phyloP scores from a whole-genome alignment of 179 eudicot genomes.

The Beta corolliflora region DNA sequence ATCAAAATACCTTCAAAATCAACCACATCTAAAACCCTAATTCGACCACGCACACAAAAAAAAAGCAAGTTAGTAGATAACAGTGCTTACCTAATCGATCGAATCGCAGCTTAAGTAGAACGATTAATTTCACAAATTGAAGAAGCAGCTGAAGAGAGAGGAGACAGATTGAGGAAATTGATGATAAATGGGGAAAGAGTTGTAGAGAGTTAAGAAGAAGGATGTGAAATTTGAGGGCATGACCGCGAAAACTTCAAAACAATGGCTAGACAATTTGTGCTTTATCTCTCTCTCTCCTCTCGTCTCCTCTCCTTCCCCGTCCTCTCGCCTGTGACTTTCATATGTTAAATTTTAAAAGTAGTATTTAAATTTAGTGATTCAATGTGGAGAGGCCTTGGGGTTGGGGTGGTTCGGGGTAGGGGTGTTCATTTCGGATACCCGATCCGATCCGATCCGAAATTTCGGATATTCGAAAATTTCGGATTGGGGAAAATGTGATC shows the following conservation, averaged over 20 bases:
- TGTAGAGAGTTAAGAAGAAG: slow-evolving; percentile 8
- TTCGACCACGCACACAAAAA: background rate
- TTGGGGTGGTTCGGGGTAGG: too few relatives aligned
- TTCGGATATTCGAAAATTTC: too few relatives aligned
- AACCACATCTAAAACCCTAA: slow-evolving; percentile 8
- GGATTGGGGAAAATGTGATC: too few relatives aligned
- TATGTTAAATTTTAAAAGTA: background rate
- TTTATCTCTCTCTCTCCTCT: background rate
- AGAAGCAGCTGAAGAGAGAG: background rate
- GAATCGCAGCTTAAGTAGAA: slow-evolving; percentile 11
- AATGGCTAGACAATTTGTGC: slow-evolving; percentile 18
- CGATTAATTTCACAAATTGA: background rate
- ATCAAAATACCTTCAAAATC: background rate
- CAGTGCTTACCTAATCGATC: slow-evolving; percentile 14
- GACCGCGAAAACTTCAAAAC: slow-evolving; percentile 38
- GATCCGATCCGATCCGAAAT: too few relatives aligned
- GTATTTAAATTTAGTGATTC: too few relatives aligned
- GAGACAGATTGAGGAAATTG: slow-evolving; percentile 9
- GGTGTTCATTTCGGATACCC: too few relatives aligned
- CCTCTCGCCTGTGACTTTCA: slow-evolving; percentile 8
- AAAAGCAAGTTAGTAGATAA: background rate
- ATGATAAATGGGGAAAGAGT: background rate
- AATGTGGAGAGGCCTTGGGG: too few relatives aligned
- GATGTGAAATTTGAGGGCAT: slow-evolving; percentile 25
- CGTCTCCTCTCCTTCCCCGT: background rate